Base-by-base conservation (phyloP, 2,329 filamentous ascomycete species). In the Fusarium neocosmosporiellum region DNA sequence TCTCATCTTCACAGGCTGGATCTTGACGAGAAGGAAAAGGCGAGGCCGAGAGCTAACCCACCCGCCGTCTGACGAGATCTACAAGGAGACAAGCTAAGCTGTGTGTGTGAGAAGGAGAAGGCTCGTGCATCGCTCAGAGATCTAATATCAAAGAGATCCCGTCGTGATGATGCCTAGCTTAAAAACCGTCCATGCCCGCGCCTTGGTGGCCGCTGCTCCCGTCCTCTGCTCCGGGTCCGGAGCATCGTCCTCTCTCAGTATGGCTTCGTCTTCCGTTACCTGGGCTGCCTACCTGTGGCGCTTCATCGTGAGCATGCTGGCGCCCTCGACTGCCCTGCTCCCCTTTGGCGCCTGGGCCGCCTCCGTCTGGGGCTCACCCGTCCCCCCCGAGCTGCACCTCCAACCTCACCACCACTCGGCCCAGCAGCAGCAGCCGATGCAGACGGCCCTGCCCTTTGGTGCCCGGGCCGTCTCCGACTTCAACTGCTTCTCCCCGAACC, bases 401-500 rank as follows among this genome's bases (percentile, higher is more conserved):
- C 69, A 73, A 59, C 71, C 66, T 58, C 67, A 74, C 31, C 67
- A 75, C 31, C 72, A 71, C 60, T 63, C 69, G 27, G 55, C 65
- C 22, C 74, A 68, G 27, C 70, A 70, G 61, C 74, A 73, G 14
- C 67, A 69, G 31, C 72, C 70, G 9, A 59, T 70, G 53, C 72
- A 74, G 36, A 70, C 63, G 24, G 61, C 54, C 4, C 59, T 63
- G 5, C 60, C 65, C 2, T 59, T 57, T 55, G 66, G 66, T 27
- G 59, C 54, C 37, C 54, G 63, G n/a, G 34, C 50, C 27, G 65
- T 69, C 16, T 63, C 69, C 22, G 73, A 72, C 20, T 78, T 78
- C 68, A 70, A 76, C 67, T 78, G 76, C 66, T 63, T 77, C 73
- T 71, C 66, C 57, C 65, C 73, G 10, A 71, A 64, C 60, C 82